Evolutionary conservation across 2,329 filamentous ascomycete genomes (phyloP), one percentile per base, ranked within the genome.

Genomic region (Juglanconis juglandina): DNA sequence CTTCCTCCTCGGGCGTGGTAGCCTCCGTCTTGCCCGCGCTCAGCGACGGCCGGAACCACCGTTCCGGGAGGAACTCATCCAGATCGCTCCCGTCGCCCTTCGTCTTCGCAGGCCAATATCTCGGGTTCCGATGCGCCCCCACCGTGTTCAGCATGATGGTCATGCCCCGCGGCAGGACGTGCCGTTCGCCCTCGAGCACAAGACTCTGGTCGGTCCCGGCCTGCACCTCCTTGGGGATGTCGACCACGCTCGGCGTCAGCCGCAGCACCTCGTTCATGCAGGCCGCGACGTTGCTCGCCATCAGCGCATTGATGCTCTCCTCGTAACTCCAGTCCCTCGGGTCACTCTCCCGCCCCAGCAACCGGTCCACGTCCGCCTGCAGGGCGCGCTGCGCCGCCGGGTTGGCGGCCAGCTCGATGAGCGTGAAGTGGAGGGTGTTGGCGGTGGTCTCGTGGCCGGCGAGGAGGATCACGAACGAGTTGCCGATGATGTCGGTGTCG

Each of bases 371-470:
- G 63, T 92, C 90, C 49, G 79, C 75, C 66, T 94, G 90, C 3
- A 94, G 73, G 6, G 78, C 78, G 32, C 83, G 80, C 69, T 95
- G 91, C 1, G 82, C 82, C 1, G 77, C 73, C 5, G 85, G 85
- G 66, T 87, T 81, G 66, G 85, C 82, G 13, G 90, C 90, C 5
- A 94, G 81, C 66, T 86, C 81, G 41, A 91, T 70, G 4, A 92
- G 73, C 2, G 86, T 80, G 70, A 90, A 92, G 73, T 93, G 88
- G 44, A 92, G 78, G 4, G 84, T 82, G 71, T 90, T 91, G 52
- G 90, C 90, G 2, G 89, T 89, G 1, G 90, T 93, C 73, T 95
- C 91, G 72, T 95, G 90, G 11, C 91, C 91, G 0, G 91, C 90
- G 1, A 93, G 78, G 62, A 84, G 79, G 73, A 87, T 85, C 66